Percentiles rank a stretch among this genome's conserved stretches.
These are phyloP conservation scores for Globisporangium nodosum DNA, from an alignment of 352 stramenopile genomes.

Conservation along the genomic window DNA sequence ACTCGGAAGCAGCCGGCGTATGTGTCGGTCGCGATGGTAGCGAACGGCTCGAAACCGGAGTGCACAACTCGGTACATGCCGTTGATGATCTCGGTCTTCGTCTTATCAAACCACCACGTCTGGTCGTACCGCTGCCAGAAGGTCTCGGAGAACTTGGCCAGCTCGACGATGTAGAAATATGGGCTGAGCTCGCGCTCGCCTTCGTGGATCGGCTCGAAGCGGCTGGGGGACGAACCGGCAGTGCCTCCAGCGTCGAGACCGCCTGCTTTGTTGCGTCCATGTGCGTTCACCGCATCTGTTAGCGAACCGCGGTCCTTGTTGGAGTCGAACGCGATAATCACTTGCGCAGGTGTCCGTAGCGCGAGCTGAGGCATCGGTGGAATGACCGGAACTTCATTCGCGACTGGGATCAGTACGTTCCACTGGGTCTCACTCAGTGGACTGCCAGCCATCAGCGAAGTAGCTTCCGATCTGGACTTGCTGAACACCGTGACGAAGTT, in stretches of 20 bases:
- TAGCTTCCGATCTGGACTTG: not conserved
- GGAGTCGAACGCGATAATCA: constrained; percentile 19
- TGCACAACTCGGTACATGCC: constrained; percentile 63
- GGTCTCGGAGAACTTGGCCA: constrained; percentile 54
- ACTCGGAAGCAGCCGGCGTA: constrained; percentile 60
- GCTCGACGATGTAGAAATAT: constrained; percentile 62
- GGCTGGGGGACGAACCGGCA: not conserved
- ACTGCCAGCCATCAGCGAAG: constrained; percentile 2
- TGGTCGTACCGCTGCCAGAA: constrained; percentile 75
- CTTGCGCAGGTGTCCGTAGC: constrained; percentile 16
- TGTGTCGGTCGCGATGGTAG: constrained; percentile 32
- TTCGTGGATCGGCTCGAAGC: constrained; percentile 28
- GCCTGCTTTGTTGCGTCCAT: not conserved
- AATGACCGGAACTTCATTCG: constrained; percentile 12
- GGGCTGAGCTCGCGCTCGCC: constrained; percentile 30
- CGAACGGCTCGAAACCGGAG: constrained; percentile 31
- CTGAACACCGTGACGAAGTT: not conserved
- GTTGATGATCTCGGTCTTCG: constrained; percentile 48
- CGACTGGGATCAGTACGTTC: constrained; percentile 20
- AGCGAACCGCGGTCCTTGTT: not conserved
- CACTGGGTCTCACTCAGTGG: constrained; percentile 16
- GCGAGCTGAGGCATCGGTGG: constrained; percentile 13
- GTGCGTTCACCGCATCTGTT: not conserved
- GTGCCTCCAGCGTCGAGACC: not conserved
- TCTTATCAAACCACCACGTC: constrained; percentile 83